These are phyloP conservation scores for Fusarium citri DNA, from an alignment of 2,329 filamentous ascomycete species.

Conservation along the genomic window DNA sequence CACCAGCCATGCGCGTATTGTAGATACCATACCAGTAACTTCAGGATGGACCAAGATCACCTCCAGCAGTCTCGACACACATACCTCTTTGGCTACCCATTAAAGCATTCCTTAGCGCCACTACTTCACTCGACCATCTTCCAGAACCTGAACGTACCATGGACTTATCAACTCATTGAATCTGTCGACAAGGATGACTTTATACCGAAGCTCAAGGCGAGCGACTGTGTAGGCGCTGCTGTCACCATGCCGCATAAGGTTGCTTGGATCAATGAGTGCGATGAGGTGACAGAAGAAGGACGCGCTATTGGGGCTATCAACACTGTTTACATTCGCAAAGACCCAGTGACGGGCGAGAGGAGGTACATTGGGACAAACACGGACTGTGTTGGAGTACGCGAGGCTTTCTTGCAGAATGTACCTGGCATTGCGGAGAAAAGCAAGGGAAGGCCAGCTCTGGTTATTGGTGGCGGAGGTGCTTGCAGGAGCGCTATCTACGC, in stretches of 20 bases:
- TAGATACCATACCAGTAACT: neutral
- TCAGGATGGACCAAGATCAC: neutral
- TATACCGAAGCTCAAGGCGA: neutral
- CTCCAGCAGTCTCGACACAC: neutral
- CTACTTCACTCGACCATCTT: constrained; percentile 3
- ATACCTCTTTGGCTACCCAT: constrained; percentile 3
- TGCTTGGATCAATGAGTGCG: neutral
- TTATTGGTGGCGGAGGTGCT: constrained; percentile 5
- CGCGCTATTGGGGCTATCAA: neutral
- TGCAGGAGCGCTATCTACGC: constrained; percentile 1
- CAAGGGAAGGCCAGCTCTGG: neutral
- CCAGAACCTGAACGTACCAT: neutral
- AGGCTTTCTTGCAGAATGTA: neutral
- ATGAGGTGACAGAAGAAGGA: neutral
- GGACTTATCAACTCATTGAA: constrained; percentile 2
- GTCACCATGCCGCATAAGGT: constrained; percentile 7
- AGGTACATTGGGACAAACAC: constrained; percentile 2
- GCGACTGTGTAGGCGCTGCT: neutral
- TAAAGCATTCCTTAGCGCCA: constrained; percentile 1
- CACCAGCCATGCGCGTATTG: neutral
- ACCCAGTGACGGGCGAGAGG: neutral
- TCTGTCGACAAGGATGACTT: neutral
- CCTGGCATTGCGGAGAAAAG: neutral
- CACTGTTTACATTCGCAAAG: neutral
- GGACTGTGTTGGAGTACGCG: neutral